These are phyloP conservation scores for Aegilops umbellulata DNA, from an alignment of 176 grass and related monocot species.

Conservation along the genomic window DNA sequence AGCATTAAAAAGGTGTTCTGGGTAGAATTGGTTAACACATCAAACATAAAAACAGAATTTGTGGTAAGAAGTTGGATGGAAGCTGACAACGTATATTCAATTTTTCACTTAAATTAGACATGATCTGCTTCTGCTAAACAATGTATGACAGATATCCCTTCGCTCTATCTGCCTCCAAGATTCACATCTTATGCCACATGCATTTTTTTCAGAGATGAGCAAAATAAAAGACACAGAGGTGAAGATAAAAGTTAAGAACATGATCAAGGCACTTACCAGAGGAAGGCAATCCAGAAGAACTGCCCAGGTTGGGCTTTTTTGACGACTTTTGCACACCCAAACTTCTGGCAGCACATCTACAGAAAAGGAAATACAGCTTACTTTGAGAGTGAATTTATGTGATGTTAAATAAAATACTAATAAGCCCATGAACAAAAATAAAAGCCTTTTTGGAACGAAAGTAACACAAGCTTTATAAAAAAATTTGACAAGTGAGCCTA, in stretches of 20 bases:
- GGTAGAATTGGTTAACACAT: not conserved
- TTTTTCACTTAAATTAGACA: not conserved
- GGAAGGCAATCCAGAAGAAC: slow-evolving; percentile 33
- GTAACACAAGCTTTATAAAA: not conserved
- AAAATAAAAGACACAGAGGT: slow-evolving; percentile 13
- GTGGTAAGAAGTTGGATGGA: not conserved
- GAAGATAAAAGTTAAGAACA: not conserved
- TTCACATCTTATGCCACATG: slow-evolving; percentile 13
- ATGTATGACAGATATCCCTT: not conserved
- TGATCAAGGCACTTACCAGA: slow-evolving; percentile 40
- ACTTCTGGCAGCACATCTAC: slow-evolving; percentile 56
- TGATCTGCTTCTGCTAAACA: not conserved
- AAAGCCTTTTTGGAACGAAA: not conserved
- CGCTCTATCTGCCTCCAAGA: not conserved
- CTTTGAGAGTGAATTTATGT: slow-evolving; percentile 17
- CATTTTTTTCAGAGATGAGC: not conserved
- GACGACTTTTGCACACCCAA: slow-evolving; percentile 51
- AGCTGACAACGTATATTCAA: not conserved
- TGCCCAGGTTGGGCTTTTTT: slow-evolving; percentile 64
- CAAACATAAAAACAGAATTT: not conserved
- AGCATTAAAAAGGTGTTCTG: not conserved
- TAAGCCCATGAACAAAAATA: not conserved
- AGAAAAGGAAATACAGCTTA: slow-evolving; percentile 6
- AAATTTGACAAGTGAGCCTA: not conserved
- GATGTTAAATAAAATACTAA: slow-evolving; percentile 6